Evolutionary conservation across 208 protist species (phyloP), one percentile per base, ranked within the genome.

Genomic region (Ichthyophonus hoferi): DNA sequence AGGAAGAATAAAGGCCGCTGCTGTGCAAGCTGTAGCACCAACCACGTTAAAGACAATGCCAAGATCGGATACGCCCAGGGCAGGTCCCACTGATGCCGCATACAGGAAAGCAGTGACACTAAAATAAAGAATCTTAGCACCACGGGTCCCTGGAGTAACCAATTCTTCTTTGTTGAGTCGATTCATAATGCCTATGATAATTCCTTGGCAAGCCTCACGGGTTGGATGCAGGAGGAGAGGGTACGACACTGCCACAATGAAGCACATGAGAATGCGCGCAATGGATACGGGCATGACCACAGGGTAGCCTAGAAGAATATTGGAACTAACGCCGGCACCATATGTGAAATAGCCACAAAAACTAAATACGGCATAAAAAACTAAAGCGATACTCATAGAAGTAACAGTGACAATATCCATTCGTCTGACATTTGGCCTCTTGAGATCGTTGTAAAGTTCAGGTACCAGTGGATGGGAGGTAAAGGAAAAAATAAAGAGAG

Each of bases 341-440:
- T 81, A 88, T 24, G 85, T 88, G 12, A 88, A 42, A 31, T 81
- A 76, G 7, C 85, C 85, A 42, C 85, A 88, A 14, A 88, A 42
- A 0, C 33, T n/a, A 0, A 88, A 38, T 12, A 88, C 34, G 24
- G 83, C 24, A 35, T 88, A 88, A 2, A 88, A 0, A 0, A 39
- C 0, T 12, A 24, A 33, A 24, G 38, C 35, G 33, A 88, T 7
- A 33, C 0, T 50, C 76, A 89, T 81, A 42, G 58, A 38, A n/a
- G 33, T 33, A 31, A 67, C 38, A 33, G 42, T 34, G 39, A 35
- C 58, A 31, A 58, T 79, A 35, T 58, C 79, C 87, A 89, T 89
- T 33, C 76, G n/a, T 24, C 0, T 82, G 38, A 76, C 67, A 38
- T 2, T 86, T 12, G 37, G 87, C 35, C 86, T 76, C 2, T 17